A percentile compares a stretch with the other conserved stretches of the same genome.
These are phyloP conservation scores for Sonneratia caseolaris DNA, from an alignment of 345 rosid species.

Conservation along the genomic window DNA sequence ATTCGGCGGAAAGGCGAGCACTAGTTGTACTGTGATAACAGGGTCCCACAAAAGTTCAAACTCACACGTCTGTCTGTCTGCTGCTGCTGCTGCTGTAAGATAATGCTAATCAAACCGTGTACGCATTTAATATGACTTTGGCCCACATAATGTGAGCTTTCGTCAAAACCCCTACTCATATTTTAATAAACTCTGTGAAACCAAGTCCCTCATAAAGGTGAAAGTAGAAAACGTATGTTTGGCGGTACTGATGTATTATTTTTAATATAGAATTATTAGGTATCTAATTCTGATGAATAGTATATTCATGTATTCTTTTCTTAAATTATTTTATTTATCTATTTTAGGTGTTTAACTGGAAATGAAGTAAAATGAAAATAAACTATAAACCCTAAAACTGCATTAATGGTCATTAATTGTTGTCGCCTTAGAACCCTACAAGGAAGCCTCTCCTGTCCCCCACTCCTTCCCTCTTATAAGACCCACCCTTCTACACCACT, in stretches of 20 bases:
- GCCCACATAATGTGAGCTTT: constrained; percentile 5
- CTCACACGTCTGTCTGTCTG: neutral
- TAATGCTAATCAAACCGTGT: neutral
- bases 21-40: neutral
- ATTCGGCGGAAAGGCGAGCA: constrained; percentile 44
- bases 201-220: neutral
- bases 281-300: no score
- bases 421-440: constrained; percentile 58
- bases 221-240: no score
- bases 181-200: neutral
- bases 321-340: no score
- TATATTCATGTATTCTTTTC: no score
- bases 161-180: neutral
- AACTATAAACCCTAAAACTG: constrained; percentile 7
- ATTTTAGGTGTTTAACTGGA: no score
- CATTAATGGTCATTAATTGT: constrained; percentile 33
- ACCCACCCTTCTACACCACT: constrained; percentile 18
- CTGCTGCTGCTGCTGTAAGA: no score
- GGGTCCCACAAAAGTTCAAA: neutral
- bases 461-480: constrained; percentile 6
- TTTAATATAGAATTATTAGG: no score
- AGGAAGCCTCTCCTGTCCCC: constrained; percentile 40
- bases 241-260: no score
- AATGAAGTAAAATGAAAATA: no score
- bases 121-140: neutral